A percentile compares a stretch with the other conserved stretches of the same genome.
Conservation (phyloP, 768 basidiomycete species). For the Floccularia luteovirens region DNA sequence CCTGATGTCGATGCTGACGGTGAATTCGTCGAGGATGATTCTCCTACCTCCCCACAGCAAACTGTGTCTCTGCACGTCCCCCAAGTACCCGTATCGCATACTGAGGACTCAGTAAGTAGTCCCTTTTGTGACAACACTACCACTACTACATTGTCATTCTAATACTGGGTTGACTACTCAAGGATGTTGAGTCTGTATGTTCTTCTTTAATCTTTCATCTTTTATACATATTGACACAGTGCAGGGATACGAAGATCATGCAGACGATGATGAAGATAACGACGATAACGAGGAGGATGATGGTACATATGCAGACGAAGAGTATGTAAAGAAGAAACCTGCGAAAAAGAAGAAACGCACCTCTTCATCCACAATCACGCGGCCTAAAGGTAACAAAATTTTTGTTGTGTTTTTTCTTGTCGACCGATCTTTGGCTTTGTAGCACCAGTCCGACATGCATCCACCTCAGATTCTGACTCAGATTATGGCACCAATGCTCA, state of each 20-base stretch:
- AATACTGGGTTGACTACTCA: slow-evolving; percentile 13
- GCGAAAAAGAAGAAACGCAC: slow-evolving; percentile 62
- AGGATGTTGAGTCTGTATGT: slow-evolving; percentile 56
- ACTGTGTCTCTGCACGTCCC: slow-evolving; percentile 20
- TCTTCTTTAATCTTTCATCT: slow-evolving; percentile 9
- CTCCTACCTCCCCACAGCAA: slow-evolving; percentile 25
- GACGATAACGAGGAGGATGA: slow-evolving; percentile 62
- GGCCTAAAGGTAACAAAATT: slow-evolving; percentile 50
- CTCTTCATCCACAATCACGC: slow-evolving; percentile 33
- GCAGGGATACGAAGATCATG: slow-evolving; percentile 43
- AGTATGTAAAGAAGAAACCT: slow-evolving; percentile 63
- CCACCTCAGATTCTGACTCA: slow-evolving; percentile 74
- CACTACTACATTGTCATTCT: slow-evolving; percentile 9
- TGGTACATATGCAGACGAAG: slow-evolving; percentile 72
- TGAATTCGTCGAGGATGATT: slow-evolving; percentile 53
- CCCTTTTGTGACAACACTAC: slow-evolving; percentile 5
- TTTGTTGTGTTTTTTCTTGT: neutral
- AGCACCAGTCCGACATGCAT: slow-evolving; percentile 46
- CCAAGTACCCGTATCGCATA: slow-evolving; percentile 16
- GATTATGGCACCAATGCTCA: slow-evolving; percentile 77
- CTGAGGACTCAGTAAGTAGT: slow-evolving; percentile 33
- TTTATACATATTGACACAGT: slow-evolving; percentile 11
- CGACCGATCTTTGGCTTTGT: slow-evolving; percentile 4
- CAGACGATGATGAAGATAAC: slow-evolving; percentile 50
- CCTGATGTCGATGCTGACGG: slow-evolving; percentile 58